Evolutionary conservation across 495 filamentous ascomycete genomes (phyloP).

Genomic region (Penicillium robsamsonii): DNA sequence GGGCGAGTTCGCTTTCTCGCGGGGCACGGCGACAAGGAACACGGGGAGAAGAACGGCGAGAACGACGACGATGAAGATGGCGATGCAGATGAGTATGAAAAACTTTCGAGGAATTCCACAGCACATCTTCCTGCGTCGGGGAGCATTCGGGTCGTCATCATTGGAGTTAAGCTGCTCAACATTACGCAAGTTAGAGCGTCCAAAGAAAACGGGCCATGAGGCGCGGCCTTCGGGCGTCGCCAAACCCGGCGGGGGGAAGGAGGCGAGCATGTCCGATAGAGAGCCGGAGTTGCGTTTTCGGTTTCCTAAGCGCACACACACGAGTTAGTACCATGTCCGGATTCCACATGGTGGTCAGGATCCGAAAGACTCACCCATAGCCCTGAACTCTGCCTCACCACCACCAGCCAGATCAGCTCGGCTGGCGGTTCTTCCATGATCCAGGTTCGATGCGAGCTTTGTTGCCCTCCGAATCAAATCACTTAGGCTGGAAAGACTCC

Average conservation of each 20-base stretch:
- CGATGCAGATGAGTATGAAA: slow-evolving; percentile 66
- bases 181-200: slow-evolving; percentile 37
- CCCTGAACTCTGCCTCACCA: slow-evolving; percentile 27
- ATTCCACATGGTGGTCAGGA: neutral
- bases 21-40: slow-evolving; percentile 71
- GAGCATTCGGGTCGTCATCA: slow-evolving; percentile 22
- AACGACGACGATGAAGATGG: slow-evolving; percentile 73
- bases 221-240: slow-evolving; percentile 48
- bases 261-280: slow-evolving; percentile 85
- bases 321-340: neutral
- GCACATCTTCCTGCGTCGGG: slow-evolving; percentile 39
- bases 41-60: slow-evolving; percentile 86
- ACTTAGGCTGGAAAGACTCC: slow-evolving; percentile 84
- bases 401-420: slow-evolving; percentile 48
- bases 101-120: slow-evolving; percentile 85
- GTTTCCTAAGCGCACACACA: slow-evolving; percentile 17
- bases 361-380: slow-evolving; percentile 25
- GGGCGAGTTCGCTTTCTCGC: slow-evolving; percentile 43
- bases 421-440: slow-evolving; percentile 81
- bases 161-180: slow-evolving; percentile 30
- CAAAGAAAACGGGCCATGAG: slow-evolving; percentile 45
- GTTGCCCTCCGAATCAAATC: slow-evolving; percentile 90
- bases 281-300: slow-evolving; percentile 55
- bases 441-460: slow-evolving; percentile 80
- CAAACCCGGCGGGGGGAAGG: slow-evolving; percentile 80